These are phyloP conservation scores for Acephala macrosclerotiorum DNA, from an alignment of 2,329 filamentous ascomycete species.

Conservation along the genomic window DNA sequence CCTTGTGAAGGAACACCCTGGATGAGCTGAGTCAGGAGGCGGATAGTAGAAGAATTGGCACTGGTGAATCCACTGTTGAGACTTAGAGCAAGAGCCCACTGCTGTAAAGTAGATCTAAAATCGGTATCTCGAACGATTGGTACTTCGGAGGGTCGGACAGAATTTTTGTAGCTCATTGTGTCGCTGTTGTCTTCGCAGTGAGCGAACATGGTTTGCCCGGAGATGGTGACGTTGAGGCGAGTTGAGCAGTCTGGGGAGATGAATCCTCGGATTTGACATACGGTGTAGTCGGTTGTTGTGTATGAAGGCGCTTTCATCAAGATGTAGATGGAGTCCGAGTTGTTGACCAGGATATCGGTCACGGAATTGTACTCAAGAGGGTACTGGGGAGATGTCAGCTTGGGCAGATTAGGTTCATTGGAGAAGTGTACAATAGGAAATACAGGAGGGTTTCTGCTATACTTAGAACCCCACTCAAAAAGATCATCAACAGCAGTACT, in stretches of 20 bases:
- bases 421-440: neutral
- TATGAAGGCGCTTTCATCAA: conserved; percentile 56
- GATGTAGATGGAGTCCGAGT: conserved; percentile 60
- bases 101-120: neutral
- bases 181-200: neutral
- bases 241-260: conserved; percentile 72
- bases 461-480: neutral
- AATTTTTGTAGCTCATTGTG: neutral
- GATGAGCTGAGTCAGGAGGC: neutral
- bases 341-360: neutral
- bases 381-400: neutral
- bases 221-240: conserved; percentile 52
- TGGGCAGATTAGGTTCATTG: too few species aligned
- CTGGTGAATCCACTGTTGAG: neutral
- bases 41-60: neutral
- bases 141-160: neutral
- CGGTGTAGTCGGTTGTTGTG: conserved; percentile 59
- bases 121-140: neutral
- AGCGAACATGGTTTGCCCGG: neutral
- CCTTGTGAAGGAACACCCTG: neutral
- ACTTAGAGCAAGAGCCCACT: neutral
- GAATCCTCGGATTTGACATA: conserved; percentile 70
- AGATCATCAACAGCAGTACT: neutral
- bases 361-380: neutral
- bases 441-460: neutral